Conservation (phyloP, 352 stramenopile genomes). For the Phytophthora hybrid region DNA sequence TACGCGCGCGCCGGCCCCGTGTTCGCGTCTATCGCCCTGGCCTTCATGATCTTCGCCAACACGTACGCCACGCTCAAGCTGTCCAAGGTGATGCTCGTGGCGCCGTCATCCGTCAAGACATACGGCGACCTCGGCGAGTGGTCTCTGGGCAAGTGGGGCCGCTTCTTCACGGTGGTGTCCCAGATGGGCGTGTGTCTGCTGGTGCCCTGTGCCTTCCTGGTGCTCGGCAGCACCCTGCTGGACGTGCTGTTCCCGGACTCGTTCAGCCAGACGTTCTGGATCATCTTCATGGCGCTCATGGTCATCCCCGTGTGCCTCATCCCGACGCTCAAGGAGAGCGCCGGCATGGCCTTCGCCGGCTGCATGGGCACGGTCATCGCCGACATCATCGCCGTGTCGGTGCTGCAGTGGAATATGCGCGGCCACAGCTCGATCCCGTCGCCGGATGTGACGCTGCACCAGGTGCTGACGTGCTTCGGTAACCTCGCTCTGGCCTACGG, state of each 20-base stretch:
- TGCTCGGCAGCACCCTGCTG: slow-evolving; percentile 52
- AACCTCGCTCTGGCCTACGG: slow-evolving; percentile 67
- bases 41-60: slow-evolving; percentile 61
- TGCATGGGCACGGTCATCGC: slow-evolving; percentile 59
- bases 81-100: slow-evolving; percentile 52
- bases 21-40: slow-evolving; percentile 42
- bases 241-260: slow-evolving; percentile 43
- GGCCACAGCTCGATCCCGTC: slow-evolving; percentile 39
- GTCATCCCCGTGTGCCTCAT: too few relatives aligned
- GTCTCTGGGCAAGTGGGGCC: slow-evolving; percentile 9
- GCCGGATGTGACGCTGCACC: slow-evolving; percentile 47
- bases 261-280: too few relatives aligned
- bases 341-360: too few relatives aligned
- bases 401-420: slow-evolving; percentile 47
- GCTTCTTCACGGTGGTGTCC: slow-evolving; percentile 33
- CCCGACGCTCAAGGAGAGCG: too few relatives aligned
- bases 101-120: slow-evolving; percentile 49
- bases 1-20: slow-evolving; percentile 49
- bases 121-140: slow-evolving; percentile 46
- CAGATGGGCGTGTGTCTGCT: slow-evolving; percentile 50
- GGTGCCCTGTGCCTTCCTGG: slow-evolving; percentile 51
- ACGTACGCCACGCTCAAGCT: slow-evolving; percentile 51
- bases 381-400: slow-evolving; percentile 49
- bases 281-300: too few relatives aligned
- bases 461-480: slow-evolving; percentile 56